Evolutionary conservation across 2,329 filamentous ascomycete species (phyloP).

Genomic region (Colletotrichum cuscutae): DNA sequence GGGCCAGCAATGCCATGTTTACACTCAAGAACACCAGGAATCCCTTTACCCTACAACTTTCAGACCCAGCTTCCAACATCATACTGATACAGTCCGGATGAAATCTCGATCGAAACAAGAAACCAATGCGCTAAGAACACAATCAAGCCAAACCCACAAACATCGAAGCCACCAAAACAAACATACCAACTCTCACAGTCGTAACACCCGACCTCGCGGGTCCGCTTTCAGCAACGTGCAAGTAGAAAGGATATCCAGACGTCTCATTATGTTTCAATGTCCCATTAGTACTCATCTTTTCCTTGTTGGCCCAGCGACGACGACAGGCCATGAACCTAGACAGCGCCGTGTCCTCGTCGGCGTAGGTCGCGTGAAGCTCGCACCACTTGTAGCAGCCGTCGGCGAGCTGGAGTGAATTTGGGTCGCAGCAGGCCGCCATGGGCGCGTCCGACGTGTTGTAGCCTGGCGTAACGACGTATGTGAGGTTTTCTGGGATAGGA

Average conservation of each 20-base stretch:
- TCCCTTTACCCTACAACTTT: no score
- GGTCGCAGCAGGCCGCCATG: not conserved
- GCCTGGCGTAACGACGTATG: not conserved
- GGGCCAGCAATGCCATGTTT: no score
- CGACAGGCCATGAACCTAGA: not conserved
- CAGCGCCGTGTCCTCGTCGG: not conserved
- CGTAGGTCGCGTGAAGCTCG: not conserved
- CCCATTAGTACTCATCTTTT: no score
- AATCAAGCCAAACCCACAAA: not conserved
- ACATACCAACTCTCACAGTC: not conserved
- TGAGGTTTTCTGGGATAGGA: constrained; percentile 2
- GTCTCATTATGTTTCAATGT: no score
- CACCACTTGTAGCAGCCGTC: constrained; percentile 7
- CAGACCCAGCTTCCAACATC: no score
- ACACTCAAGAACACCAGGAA: no score
- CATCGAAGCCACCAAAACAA: not conserved
- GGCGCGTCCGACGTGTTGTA: not conserved
- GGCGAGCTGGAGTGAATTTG: not conserved
- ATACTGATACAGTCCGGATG: no score
- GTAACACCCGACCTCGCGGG: not conserved
- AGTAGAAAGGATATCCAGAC: no score
- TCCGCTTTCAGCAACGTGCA: not conserved
- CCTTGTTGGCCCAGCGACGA: no score
- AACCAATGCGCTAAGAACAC: not conserved
- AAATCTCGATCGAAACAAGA: no score